Evolutionary conservation across 495 filamentous ascomycete species (phyloP), one percentile per base, ranked within the genome.

Genomic region (Hypomontagnella submonticulosa): DNA sequence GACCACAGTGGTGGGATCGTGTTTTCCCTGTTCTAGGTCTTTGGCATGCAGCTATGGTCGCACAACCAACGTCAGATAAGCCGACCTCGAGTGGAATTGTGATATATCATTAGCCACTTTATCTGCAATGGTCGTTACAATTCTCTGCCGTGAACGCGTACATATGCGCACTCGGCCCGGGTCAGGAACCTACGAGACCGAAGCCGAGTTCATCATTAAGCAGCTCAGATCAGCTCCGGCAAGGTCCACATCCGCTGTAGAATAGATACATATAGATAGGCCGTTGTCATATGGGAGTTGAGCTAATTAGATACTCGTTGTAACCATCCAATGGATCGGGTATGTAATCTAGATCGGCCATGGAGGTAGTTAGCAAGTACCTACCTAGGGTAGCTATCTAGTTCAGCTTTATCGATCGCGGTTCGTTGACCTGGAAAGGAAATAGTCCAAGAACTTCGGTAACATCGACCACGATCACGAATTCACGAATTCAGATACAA

Each of bases 1-100:
- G 47, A 61, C 67, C 67, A 58, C 57, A 57, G 57, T 66, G 52
- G 61, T 66, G 62, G 62, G 47, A 61, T 66, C 52, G 57, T 48
- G 57, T 57, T 53, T 34, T 59, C 61, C 52, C 46, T 51, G 41
- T 43, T 33, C 19, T 18, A 38, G 63, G 19, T 56, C 32, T 4
- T 30, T 15, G 12, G 16, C 52, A 33, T 61, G 66, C 57, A 57
- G 44, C 30, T 32, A 18, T 43, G 38, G 61, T 61, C 13, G 44
- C 51, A 68, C 55, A 57, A 18, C 44, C 47, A 61, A 65, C 47
- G 62, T 62, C 49, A 61, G 49, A 51, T 34, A 61, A 38, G 44
- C 23, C 44, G 32, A n/a, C n/a, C n/a, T n/a, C n/a, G 36, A 40
- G 27, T 18, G 20, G 23, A 54, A 42, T 46, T 59, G 37, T 58